Base-by-base conservation (phyloP, 345 rosid species). In the Gynandropsis gynandra region DNA sequence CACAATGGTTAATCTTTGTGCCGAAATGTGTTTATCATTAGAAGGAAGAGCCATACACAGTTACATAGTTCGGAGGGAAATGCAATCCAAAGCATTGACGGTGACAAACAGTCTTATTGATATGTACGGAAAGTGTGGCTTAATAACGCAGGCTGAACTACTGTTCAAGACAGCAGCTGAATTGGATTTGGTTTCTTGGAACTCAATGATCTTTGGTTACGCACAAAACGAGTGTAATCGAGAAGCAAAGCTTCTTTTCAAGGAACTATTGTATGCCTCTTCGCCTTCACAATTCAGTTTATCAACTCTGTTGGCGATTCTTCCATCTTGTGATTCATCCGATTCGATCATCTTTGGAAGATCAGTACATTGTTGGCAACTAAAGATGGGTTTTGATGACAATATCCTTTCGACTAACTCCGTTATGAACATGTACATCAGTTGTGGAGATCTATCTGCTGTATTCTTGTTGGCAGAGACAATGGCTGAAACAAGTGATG, bases 31-130 rank as follows among this genome's bases (percentile, higher is more conserved):
- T 70, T 32, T 79, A 41, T 17, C 73, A 52, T 55, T 40, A 44
- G 82, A 76, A 61, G 80, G 83, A 39, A 67, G 64, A 78, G 45
- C 68, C 29, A 20, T 69, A 42, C 82, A 79, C 35, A 76, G 84
- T 50, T 68, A 67, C 51, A 59, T 21, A 48, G 47, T 74, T 18
- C 82, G 67, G 27, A 65, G 50, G 50, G 60, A 63, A 44, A 54
- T 68, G 75, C 53, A 56, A 50, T 58, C 33, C 4, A 50, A 21
- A 50, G 67, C 58, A 48, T 5, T 54, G 9, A 56, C 58, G 19
- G 60, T 77, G 58, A 52, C 4, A n/a, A 80, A 80, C 56, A 65
- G 72, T 53, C 56, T 77, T 16, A 70, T 80, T 4, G 65, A 72
- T 19, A 63, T 77, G 69, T 77, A 80, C 14, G 62, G 70, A 18